phyloP scores from a whole-genome alignment of 1,284 basidiomycete species.

The Flammula alnicola region DNA sequence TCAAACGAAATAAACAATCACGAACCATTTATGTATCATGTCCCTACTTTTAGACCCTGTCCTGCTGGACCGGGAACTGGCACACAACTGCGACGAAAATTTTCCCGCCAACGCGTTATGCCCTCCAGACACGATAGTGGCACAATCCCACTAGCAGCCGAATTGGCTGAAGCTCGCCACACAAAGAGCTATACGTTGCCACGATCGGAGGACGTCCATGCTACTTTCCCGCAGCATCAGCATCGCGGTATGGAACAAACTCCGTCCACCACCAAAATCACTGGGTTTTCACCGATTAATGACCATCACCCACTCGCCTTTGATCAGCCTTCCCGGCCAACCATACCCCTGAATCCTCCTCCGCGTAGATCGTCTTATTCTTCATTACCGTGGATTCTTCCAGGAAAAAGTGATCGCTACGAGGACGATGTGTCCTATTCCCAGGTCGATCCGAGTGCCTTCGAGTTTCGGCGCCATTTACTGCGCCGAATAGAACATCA shows the following conservation, averaged over 20 bases:
- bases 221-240: background rate
- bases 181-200: constrained; percentile 6
- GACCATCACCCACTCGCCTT: constrained; percentile 27
- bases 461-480: constrained; percentile 41
- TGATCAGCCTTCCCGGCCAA: constrained; percentile 21
- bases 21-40: constrained; percentile 42
- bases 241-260: constrained; percentile 10
- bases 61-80: constrained; percentile 13
- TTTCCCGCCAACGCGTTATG: constrained; percentile 13
- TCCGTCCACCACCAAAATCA: constrained; percentile 36
- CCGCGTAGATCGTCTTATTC: constrained; percentile 36
- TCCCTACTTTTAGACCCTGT: constrained; percentile 30
- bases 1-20: constrained; percentile 20
- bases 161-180: background rate
- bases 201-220: constrained; percentile 6
- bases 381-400: constrained; percentile 38
- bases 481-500: constrained; percentile 40
- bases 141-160: constrained; percentile 7
- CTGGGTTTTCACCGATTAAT: constrained; percentile 35
- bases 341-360: constrained; percentile 32
- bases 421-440: constrained; percentile 35
- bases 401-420: constrained; percentile 31
- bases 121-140: constrained; percentile 13
- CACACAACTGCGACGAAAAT: constrained; percentile 13
- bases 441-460: constrained; percentile 31